Percentiles rank a stretch among this genome's conserved stretches.
Conservation (phyloP, 495 filamentous ascomycete species). For the Aspergillus egyptiacus region DNA sequence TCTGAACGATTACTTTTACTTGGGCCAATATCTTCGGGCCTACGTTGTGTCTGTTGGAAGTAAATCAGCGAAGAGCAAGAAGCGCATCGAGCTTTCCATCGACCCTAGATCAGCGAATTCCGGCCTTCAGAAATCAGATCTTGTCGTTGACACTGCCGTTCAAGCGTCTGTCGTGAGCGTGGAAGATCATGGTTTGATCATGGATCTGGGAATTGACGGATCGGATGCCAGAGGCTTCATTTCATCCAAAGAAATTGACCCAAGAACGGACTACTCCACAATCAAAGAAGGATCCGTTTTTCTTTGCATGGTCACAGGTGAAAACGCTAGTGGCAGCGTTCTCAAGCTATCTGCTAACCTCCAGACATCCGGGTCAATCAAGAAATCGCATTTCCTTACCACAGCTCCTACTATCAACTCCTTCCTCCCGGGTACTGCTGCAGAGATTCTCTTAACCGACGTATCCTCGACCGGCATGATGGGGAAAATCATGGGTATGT, state of each 20-base stretch:
- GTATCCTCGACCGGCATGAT: conserved; percentile 52
- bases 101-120: conserved; percentile 69
- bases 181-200: conserved; percentile 90
- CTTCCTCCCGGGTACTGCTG: conserved; percentile 84
- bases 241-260: conserved; percentile 74
- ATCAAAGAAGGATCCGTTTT: conserved; percentile 77
- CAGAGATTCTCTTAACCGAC: conserved; percentile 78
- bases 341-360: conserved; percentile 80
- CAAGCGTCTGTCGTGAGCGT: conserved; percentile 86
- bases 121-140: conserved; percentile 60
- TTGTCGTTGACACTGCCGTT: conserved; percentile 65
- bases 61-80: conserved; percentile 57
- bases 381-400: conserved; percentile 59
- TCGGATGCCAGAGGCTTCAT: conserved; percentile 72
- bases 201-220: conserved; percentile 78
- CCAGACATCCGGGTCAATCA: conserved; percentile 58
- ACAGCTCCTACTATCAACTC: conserved; percentile 80
- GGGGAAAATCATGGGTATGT: conserved; percentile 87
- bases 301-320: conserved; percentile 72
- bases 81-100: conserved; percentile 77
- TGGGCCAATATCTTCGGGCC: conserved; percentile 87
- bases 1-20: conserved; percentile 62
- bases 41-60: conserved; percentile 68
- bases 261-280: conserved; percentile 49
- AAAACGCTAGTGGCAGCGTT: conserved; percentile 70